Evolutionary conservation across 164 flowering plant genomes (phyloP), one percentile per base, ranked within the genome.

Genomic region (Saururus chinensis): DNA sequence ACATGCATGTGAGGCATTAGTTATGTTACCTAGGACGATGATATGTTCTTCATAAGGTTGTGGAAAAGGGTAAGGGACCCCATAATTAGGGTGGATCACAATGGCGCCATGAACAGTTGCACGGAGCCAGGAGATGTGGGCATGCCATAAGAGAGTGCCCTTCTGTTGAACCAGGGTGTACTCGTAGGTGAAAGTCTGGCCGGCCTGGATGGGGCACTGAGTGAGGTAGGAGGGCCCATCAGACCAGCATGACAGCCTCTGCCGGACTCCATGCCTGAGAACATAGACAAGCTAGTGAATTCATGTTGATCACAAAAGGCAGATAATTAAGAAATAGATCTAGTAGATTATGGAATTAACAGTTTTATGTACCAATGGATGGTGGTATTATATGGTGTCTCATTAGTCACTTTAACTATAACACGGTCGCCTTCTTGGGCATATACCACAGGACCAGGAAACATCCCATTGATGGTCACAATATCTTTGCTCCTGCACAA

Each of bases 201-300:
- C 85, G 0, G 79, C 48, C 64, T 73, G 85, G 53, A 86, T 84
- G 0, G 92, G 92, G 69, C 92, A 86, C 51, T 86, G 92, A 11
- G 89, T 86, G 0, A 86, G 78, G 66, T 86, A 84, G 9, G 87
- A 60, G 6, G 89, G 87, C 24, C 92, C 92, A 57, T 86, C 92
- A 0, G 40, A 78, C 92, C 92, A 86, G 64, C 87, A 77, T 0
- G 85, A 70, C 6, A 73, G 73, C 41, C 41, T 73, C 63, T 86
- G 92, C 61, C 79, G 64, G 7, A 84, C 75, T 0, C 92, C 92
- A 61, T 86, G 92, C 89, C 92, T 86, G 52, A 14, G 66, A 35
- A 45, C 42, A 16, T 6, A 6, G 30, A 56, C 17, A 9, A 56
- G 13, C 17, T 56, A 5, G 58, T 24, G 14, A 14, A 1, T 5